Base-by-base conservation (phyloP, 345 rosid species). In the Populus davidiana region DNA sequence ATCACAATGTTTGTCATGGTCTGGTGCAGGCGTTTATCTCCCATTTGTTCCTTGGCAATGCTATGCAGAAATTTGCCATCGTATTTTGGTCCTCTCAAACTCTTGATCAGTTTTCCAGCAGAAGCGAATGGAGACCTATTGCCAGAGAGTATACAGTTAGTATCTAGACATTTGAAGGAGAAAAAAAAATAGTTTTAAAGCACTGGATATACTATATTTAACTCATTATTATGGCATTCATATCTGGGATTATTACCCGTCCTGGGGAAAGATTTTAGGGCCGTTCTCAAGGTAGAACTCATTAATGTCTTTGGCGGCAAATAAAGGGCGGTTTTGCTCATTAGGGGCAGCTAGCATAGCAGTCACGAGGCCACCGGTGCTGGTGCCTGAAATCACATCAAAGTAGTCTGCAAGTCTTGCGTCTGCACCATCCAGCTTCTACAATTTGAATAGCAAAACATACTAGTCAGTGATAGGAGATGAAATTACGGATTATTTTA, bases 1-100 rank as follows among this genome's bases (percentile, higher is more conserved):
- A 92, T 92, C 12, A 93, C 90, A 35, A 93, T 85, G 14, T 91
- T 90, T 21, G 97, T 90, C 70, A 93, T 77, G 18, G 97, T 85
- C 83, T 93, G 87, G 41, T 77, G 81, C 81, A 93, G 59, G 49
- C 81, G 78, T 56, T 54, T 75, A 13, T 87, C 82, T 11, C 96
- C 93, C 62, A 93, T 68, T 70, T 80, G 84, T 27, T 84, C 83
- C 78, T 65, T 83, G 10, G 89, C 80, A 50, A 89, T 41, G 35
- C 75, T 73, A 64, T 80, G 91, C 62, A 93, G 80, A 73, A 88
- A 88, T 54, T 85, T 75, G 41, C 96, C 93, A 4, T 89, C 89
- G 21, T 93, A 90, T 63, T 88, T 88, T 0, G 97, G 97, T 71
- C 96, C 96, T 2, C 70, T n/a, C 39, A 91, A 64, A 41, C 91